Evolutionary conservation across 1,284 basidiomycete species (phyloP).

Genomic region (Cryptococcus sp.): DNA sequence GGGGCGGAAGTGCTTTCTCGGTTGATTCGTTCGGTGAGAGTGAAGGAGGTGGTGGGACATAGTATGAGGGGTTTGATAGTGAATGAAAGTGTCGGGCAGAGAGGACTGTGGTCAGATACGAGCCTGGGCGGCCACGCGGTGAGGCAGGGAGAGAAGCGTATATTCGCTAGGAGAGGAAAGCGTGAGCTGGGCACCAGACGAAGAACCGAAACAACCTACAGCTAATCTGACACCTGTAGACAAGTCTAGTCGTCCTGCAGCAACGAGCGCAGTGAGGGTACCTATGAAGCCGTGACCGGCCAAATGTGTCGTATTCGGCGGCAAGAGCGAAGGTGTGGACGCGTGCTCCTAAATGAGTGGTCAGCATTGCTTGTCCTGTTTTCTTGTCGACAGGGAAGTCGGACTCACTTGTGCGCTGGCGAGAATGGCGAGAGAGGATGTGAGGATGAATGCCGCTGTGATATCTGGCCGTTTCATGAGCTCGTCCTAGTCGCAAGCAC

Average conservation of each 20-base stretch:
- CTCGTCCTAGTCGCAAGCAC: constrained; percentile 37
- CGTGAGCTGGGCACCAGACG: background rate
- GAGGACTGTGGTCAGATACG: constrained; percentile 45
- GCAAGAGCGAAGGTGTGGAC: constrained; percentile 35
- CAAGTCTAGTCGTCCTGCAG: constrained; percentile 46
- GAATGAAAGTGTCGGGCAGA: constrained; percentile 49
- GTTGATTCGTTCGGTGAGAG: constrained; percentile 3
- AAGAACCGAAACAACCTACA: constrained; percentile 19
- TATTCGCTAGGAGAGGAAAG: constrained; percentile 30
- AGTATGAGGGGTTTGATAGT: constrained; percentile 40
- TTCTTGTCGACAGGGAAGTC: background rate
- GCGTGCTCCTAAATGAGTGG: constrained; percentile 30
- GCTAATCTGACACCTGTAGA: constrained; percentile 47
- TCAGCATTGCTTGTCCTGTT: background rate
- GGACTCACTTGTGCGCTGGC: constrained; percentile 45
- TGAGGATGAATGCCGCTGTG: constrained; percentile 51
- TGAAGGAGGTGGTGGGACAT: constrained; percentile 21
- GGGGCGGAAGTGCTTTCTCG: background rate
- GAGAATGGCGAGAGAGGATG: constrained; percentile 50
- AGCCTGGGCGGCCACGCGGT: constrained; percentile 23
- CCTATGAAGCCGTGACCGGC: constrained; percentile 53
- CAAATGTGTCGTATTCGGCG: constrained; percentile 44
- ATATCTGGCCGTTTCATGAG: constrained; percentile 50
- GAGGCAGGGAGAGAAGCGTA: constrained; percentile 41
- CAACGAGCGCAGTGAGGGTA: constrained; percentile 49